Conservation (phyloP, 805 yeast species). For the Candida sphagnicola region DNA sequence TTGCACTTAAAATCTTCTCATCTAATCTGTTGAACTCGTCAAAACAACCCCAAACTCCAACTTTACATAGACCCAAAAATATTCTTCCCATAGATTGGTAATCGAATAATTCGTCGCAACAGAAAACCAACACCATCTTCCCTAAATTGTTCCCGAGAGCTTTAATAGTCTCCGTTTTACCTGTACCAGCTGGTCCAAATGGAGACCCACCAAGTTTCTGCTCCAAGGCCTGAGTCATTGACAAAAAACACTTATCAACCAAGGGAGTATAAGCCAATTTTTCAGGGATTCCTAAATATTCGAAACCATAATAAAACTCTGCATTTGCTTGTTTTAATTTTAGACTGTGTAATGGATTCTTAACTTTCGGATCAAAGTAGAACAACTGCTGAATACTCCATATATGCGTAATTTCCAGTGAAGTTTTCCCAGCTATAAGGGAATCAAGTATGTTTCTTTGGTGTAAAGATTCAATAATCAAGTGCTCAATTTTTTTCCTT, state of each 20-base stretch:
- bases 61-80: constrained; percentile 69
- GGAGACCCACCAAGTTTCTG: constrained; percentile 85
- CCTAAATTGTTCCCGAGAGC: constrained; percentile 81
- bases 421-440: constrained; percentile 6
- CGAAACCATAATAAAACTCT: constrained; percentile 65
- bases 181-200: constrained; percentile 97
- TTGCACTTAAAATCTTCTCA: constrained; percentile 70
- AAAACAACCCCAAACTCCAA: constrained; percentile 95
- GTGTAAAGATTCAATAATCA: constrained; percentile 68
- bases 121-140: constrained; percentile 75
- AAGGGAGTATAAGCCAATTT: constrained; percentile 75
- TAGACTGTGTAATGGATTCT: constrained; percentile 32
- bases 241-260: constrained; percentile 55
- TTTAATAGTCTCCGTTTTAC: constrained; percentile 89
- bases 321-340: constrained; percentile 51
- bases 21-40: constrained; percentile 89
- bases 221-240: constrained; percentile 71
- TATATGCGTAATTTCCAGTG: constrained; percentile 14
- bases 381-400: constrained; percentile 58
- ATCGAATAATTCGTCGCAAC: constrained; percentile 89
- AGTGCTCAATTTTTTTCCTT: constrained; percentile 49
- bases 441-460: constrained; percentile 40
- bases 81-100: constrained; percentile 74
- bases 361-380: constrained; percentile 22
- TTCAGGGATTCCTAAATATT: constrained; percentile 73